Evolutionary conservation across 2,329 filamentous ascomycete genomes (phyloP).

Genomic region (Dothideomycetes sp.): DNA sequence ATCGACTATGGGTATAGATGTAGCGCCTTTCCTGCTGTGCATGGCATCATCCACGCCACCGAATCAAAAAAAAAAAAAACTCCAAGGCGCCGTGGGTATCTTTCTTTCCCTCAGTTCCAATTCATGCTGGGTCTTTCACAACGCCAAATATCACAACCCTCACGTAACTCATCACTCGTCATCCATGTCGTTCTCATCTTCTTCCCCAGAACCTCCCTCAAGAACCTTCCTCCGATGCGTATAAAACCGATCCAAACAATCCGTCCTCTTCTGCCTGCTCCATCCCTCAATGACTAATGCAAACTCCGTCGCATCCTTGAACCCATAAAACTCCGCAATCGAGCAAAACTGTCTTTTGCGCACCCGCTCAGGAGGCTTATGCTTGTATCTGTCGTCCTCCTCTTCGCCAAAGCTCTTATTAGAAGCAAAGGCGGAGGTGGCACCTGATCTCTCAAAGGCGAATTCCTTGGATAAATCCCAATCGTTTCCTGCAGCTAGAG

Average conservation of each 20-base stretch:
- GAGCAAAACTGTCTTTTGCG: slow-evolving; percentile 77
- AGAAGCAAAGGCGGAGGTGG: background rate
- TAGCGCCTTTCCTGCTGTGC: too few relatives aligned
- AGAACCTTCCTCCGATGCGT: slow-evolving; percentile 50
- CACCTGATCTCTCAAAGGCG: slow-evolving; percentile 42
- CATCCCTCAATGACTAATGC: slow-evolving; percentile 82
- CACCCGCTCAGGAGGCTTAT: slow-evolving; percentile 66
- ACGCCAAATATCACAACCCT: too few relatives aligned
- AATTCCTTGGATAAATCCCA: slow-evolving; percentile 42
- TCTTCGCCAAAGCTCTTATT: slow-evolving; percentile 15
- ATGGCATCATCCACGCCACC: too few relatives aligned
- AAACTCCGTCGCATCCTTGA: slow-evolving; percentile 69
- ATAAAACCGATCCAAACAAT: slow-evolving; percentile 77
- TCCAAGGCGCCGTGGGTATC: too few relatives aligned
- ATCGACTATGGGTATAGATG: too few relatives aligned
- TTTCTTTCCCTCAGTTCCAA: too few relatives aligned
- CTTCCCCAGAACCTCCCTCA: too few relatives aligned
- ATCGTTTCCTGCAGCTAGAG: slow-evolving; percentile 52
- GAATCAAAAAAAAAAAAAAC: too few relatives aligned
- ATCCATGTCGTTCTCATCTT: too few relatives aligned
- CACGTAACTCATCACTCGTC: too few relatives aligned
- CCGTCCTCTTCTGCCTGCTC: slow-evolving; percentile 73
- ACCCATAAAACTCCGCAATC: slow-evolving; percentile 72
- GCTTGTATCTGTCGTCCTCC: slow-evolving; percentile 45
- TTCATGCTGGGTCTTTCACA: too few relatives aligned